A percentile compares a stretch with the other conserved stretches of the same genome.
phyloP scores from a whole-genome alignment of 192 early-diverging fungal species.

The Diversispora eburnea region DNA sequence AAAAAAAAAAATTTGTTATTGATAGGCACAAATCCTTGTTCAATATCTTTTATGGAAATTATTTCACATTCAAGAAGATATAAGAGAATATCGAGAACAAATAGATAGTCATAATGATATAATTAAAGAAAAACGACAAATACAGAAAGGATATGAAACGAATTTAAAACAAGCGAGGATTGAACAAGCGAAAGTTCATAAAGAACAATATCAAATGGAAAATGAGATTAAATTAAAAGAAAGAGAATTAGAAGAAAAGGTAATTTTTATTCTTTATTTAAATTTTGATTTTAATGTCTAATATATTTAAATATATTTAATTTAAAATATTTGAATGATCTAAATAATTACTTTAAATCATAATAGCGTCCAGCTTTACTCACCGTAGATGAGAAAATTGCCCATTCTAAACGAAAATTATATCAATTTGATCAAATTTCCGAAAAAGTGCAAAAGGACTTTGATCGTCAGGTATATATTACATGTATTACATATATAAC shows the following conservation, averaged over 20 bases:
- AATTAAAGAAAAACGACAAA: constrained; percentile 35
- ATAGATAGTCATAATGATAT: constrained; percentile 55
- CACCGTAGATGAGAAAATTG: constrained; percentile 69
- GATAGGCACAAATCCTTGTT: constrained; percentile 58
- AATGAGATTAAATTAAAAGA: constrained; percentile 68
- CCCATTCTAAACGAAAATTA: constrained; percentile 66
- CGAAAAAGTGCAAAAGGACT: constrained; percentile 47
- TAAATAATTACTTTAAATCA: background rate
- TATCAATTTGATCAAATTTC: constrained; percentile 58
- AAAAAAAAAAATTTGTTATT: too few relatives aligned
- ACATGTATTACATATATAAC: background rate
- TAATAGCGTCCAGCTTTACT: constrained; percentile 62
- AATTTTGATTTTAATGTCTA: background rate
- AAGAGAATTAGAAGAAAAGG: constrained; percentile 66
- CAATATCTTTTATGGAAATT: constrained; percentile 86
- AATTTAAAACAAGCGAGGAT: constrained; percentile 63
- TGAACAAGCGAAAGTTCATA: constrained; percentile 69
- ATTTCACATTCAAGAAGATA: constrained; percentile 78
- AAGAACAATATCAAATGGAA: constrained; percentile 69
- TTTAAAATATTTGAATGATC: background rate
- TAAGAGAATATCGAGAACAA: constrained; percentile 54
- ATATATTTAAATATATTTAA: background rate
- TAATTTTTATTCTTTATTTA: background rate
- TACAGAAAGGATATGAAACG: constrained; percentile 47
- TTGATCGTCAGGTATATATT: constrained; percentile 50